Base-by-base conservation (phyloP, 192 early-diverging fungal genomes). In the Rhizoclosmatium sp. region DNA sequence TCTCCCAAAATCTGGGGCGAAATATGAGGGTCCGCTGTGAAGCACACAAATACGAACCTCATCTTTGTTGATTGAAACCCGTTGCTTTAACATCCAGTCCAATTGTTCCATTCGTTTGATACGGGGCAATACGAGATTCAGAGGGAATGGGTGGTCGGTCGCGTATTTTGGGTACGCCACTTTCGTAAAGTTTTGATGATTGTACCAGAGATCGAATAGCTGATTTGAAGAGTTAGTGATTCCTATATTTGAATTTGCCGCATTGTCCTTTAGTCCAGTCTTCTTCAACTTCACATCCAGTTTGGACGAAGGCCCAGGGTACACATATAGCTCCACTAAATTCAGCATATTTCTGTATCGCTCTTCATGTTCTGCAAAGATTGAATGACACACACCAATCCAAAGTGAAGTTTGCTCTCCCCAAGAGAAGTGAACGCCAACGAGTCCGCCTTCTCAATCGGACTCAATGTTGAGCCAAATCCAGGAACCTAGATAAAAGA, bases 391-490 rank as follows among this genome's bases (percentile, higher is more conserved):
- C 80, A 56, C 86, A 92, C 91, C 85, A 90, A 68, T 16, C 87
- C 89, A 65, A 84, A 81, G 9, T 85, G 81, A 47, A 92, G 69
- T 71, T 89, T 90, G 41, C 80, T 82, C 51, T 92, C 86, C 16
- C 80, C 84, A 40, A 90, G 74, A 16, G 81, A 9, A 14, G 84
- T 80, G 66, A 88, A 89, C 9, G 89, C 88, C 44, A 80, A 80
- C 5, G 84, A 56, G 54, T 89, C 83, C 2, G 82, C 44, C 54
- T 82, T 40, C 39, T 91, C 84, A 16, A 48, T 46, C 9, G 74
- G 47, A 3, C 72, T 80, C 75, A 88, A 82, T 73, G 31, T 65
- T 61, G 79, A 82, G 7, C 41, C 56, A 64, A 75, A 75, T 16
- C 44, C 72, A 39, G 72, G 72, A 21, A 59, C 54, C 71, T 72